Conservation (phyloP, 2,329 filamentous ascomycete species). For the Berkeleyomyces basicola region DNA sequence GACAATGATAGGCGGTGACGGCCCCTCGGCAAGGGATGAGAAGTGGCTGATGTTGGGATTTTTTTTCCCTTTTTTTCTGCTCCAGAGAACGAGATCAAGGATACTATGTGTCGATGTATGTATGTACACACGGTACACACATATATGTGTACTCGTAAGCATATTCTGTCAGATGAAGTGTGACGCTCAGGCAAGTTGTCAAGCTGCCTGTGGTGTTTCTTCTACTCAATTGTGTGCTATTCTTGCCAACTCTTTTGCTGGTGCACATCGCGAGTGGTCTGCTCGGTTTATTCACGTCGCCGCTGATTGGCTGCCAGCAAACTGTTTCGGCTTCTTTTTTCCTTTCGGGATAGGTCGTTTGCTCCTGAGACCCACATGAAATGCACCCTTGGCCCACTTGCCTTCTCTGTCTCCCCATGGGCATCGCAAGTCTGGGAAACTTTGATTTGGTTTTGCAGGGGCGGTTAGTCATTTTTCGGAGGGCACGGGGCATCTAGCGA, state of each 20-base stretch:
- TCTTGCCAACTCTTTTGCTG: not conserved
- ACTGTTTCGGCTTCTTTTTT: not conserved
- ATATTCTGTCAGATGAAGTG: not conserved
- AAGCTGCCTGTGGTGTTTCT: not conserved
- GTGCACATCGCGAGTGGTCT: not conserved
- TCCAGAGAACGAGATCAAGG: no score
- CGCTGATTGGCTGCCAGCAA: not conserved
- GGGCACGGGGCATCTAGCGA: constrained; percentile 1
- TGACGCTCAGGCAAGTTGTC: not conserved
- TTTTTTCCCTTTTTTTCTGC: no score
- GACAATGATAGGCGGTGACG: not conserved
- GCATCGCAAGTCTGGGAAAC: not conserved
- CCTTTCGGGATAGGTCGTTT: not conserved
- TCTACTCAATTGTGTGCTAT: not conserved
- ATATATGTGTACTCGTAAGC: not conserved
- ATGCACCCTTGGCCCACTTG: not conserved
- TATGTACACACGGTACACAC: no score
- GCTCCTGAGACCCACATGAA: not conserved
- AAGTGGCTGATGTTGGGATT: no score
- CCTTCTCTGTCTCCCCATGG: not conserved
- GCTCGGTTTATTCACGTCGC: not conserved
- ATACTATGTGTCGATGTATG: no score
- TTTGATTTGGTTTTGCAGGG: not conserved
- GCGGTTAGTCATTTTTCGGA: not conserved
- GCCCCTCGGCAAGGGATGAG: not conserved